A percentile compares a stretch with the other conserved stretches of the same genome.
Conservation (phyloP, 768 basidiomycete genomes). For the Pulveroboletus ravenelii region DNA sequence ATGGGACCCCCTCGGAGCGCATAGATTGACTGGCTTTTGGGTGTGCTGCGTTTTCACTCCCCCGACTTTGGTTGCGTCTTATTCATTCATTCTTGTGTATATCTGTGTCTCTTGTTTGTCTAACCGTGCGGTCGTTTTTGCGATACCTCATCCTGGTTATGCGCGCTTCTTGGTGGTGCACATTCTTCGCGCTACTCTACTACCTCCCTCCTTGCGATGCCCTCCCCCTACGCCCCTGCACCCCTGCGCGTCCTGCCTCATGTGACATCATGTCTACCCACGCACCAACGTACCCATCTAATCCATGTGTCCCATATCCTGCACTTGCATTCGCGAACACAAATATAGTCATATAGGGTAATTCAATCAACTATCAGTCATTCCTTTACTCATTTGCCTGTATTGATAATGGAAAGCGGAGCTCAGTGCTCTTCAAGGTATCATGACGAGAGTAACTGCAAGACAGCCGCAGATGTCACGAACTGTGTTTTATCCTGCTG, state of each 20-base stretch:
- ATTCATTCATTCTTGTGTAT: conserved; percentile 11
- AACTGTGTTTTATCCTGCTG: no score
- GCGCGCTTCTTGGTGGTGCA: conserved; percentile 8
- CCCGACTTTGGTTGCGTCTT: not conserved
- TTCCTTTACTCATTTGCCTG: conserved; percentile 3
- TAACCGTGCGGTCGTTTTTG: conserved; percentile 2
- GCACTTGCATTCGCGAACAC: not conserved
- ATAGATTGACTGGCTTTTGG: not conserved
- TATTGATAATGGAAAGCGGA: not conserved
- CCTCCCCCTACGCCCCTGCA: not conserved
- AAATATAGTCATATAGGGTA: conserved; percentile 4
- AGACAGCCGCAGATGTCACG: no score
- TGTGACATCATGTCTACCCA: conserved; percentile 9
- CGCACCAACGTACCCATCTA: conserved; percentile 1
- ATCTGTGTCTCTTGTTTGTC: not conserved
- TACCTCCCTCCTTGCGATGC: not conserved
- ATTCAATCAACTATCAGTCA: conserved; percentile 6
- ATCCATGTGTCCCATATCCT: conserved; percentile 1
- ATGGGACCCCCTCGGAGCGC: conserved; percentile 26
- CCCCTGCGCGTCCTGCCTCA: not conserved
- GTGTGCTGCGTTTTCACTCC: no score
- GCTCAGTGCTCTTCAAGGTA: not conserved
- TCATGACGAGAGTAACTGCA: no score
- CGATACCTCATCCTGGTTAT: conserved; percentile 11
- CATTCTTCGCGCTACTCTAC: not conserved